phyloP scores from a whole-genome alignment of 2,329 filamentous ascomycete genomes.

The Chaetomium sp. region DNA sequence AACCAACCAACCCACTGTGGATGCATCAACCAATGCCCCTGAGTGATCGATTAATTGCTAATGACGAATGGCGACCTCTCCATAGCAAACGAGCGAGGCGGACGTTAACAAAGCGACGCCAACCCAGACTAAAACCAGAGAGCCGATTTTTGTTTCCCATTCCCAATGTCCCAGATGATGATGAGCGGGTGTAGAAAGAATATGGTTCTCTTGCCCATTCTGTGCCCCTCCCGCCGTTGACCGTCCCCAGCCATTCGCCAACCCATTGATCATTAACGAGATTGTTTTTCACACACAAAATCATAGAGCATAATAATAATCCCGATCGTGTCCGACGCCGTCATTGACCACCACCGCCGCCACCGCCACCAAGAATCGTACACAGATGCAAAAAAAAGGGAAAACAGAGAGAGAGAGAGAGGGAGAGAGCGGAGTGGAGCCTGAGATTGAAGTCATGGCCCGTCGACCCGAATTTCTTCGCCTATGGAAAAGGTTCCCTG shows the following conservation, averaged over 20 bases:
- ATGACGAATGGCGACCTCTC: not conserved
- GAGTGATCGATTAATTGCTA: conserved; percentile 1
- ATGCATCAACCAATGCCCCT: not conserved
- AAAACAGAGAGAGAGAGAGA: conserved; percentile 7
- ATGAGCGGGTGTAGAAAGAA: not conserved
- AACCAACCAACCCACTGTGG: not conserved
- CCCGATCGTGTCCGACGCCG: conserved; percentile 1
- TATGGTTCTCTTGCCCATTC: conserved; percentile 1
- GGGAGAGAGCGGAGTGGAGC: not conserved
- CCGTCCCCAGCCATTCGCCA: not conserved
- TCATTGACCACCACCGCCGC: not conserved
- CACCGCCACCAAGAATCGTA: not conserved
- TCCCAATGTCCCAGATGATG: conserved; percentile 2
- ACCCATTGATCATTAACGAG: conserved; percentile 6
- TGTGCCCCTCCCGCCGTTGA: not conserved
- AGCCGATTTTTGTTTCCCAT: not conserved
- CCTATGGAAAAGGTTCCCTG: conserved; percentile 8
- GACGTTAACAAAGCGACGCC: not conserved
- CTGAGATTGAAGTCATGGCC: not conserved
- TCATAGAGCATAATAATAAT: not conserved
- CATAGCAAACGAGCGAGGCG: not conserved
- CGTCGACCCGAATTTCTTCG: conserved; percentile 8
- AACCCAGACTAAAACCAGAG: conserved; percentile 3
- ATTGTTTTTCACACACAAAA: not conserved
- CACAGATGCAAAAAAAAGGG: conserved; percentile 1